Percentiles rank a stretch among this genome's conserved stretches.
Evolutionary conservation across 2,329 filamentous ascomycete species (phyloP).

Genomic region (Trichoderma sp.): DNA sequence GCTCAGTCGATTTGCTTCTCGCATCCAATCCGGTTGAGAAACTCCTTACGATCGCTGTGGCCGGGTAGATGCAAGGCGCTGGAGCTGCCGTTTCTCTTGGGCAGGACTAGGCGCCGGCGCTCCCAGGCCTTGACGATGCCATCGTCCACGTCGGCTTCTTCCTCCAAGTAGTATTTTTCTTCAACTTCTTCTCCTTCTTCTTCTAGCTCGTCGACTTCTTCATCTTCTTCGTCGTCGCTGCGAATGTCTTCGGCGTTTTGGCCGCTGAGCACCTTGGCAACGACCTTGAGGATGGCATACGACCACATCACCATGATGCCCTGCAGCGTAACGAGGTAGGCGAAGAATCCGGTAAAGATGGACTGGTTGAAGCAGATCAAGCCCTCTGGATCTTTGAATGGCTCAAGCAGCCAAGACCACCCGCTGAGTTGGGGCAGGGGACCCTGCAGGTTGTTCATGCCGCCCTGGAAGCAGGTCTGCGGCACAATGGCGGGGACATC

Average conservation of each 20-base stretch:
- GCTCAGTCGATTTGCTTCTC: constrained; percentile 60
- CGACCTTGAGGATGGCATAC: constrained; percentile 81
- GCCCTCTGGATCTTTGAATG: constrained; percentile 72
- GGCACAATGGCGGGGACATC: constrained; percentile 66
- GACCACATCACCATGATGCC: constrained; percentile 86
- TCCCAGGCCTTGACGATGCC: constrained; percentile 68
- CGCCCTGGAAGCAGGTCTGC: constrained; percentile 72
- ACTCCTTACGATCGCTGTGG: constrained; percentile 75
- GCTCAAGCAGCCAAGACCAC: constrained; percentile 69
- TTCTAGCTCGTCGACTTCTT: constrained; percentile 60
- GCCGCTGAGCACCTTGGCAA: constrained; percentile 76
- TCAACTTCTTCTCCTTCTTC: constrained; percentile 37
- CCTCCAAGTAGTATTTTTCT: constrained; percentile 58
- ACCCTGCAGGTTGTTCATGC: constrained; percentile 57
- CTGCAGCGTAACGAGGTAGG: constrained; percentile 76
- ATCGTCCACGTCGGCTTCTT: constrained; percentile 73
- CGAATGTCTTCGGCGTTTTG: constrained; percentile 80
- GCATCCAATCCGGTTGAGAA: constrained; percentile 79
- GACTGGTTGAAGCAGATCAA: constrained; percentile 79
- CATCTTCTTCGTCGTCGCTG: constrained; percentile 84
- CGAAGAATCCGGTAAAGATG: constrained; percentile 77
- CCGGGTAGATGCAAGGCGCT: constrained; percentile 68
- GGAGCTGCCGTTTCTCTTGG: constrained; percentile 51
- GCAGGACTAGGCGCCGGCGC: constrained; percentile 51
- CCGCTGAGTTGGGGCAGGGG: constrained; percentile 55